Base-by-base conservation (phyloP, 2,329 filamentous ascomycete species). In the Penicillium sumatraense region DNA sequence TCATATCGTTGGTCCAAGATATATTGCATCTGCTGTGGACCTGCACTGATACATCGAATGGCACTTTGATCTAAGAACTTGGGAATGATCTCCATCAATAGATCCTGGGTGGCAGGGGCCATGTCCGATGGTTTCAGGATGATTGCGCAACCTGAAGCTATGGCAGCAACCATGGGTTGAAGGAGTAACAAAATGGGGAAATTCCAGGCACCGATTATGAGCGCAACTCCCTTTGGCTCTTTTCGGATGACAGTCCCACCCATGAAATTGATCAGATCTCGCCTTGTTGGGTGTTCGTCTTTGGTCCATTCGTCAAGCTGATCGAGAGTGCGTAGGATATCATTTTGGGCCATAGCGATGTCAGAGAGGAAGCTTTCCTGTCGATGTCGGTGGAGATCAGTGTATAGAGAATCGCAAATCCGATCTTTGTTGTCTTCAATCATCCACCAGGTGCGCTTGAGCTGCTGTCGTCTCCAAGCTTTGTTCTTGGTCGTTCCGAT, bases 161-260 rank as follows among this genome's bases (percentile, higher is more conserved):
- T 76, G 14, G 78, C 78, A 14, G 72, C 75, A 21, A 80, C 56
- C 31, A 78, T 60, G 18, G 78, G 77, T 50, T 74, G 68, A 0
- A 80, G 46, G 0, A 71, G 53, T 3, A 78, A 63, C 3, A 71
- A 57, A 47, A 80, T 63, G 1, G 79, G 78, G 16, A 75, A 80
- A 54, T 81, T 81, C 78, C 78, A 81, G 2, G 78, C 70, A 0
- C 75, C 73, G 20, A 81, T 75, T 38, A 81, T 72, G 9, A 81
- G 69, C 0, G 71, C 68, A 1, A 80, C 73, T 5, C 78, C 79
- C 2, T 75, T 65, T 1, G 79, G 78, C 58, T 81, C 77, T 45
- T 75, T 74, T 10, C 75, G 72, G 13, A 81, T 57, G 20, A 69
- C 64, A 0, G 73, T 66, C 6, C 66, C 57, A 18, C 67, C 67